Evolutionary conservation across 805 yeast genomes (phyloP).

Genomic region (Metschnikowia cubensis): DNA sequence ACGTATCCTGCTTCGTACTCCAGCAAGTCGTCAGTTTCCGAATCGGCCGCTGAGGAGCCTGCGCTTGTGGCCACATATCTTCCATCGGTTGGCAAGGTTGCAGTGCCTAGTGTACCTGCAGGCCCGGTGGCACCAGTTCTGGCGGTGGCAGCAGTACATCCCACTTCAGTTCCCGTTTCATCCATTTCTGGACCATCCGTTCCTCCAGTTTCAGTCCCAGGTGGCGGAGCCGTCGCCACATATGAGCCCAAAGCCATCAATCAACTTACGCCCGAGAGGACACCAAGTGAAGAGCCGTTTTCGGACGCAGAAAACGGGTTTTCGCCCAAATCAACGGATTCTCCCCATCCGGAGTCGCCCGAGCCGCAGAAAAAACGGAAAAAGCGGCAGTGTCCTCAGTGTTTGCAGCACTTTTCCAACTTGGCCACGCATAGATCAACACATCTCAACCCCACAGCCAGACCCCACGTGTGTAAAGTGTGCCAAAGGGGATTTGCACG

Average conservation of each 20-base stretch:
- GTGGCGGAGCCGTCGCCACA: no score
- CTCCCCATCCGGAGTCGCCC: constrained; percentile 4
- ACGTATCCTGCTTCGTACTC: constrained; percentile 1
- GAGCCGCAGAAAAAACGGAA: constrained; percentile 45
- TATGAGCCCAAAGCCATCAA: no score
- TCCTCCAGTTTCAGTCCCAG: no score
- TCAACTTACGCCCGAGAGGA: neutral
- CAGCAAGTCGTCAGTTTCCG: constrained; percentile 1
- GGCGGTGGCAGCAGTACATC: neutral
- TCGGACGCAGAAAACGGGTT: neutral
- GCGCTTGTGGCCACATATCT: neutral
- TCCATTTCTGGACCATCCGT: no score
- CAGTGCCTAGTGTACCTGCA: neutral
- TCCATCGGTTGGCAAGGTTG: no score
- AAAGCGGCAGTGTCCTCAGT: constrained; percentile 70
- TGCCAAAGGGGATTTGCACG: constrained; percentile 86
- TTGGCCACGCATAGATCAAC: constrained; percentile 81
- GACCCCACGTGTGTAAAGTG: constrained; percentile 75
- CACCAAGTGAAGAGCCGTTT: neutral
- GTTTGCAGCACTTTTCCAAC: constrained; percentile 67
- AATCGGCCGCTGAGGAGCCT: neutral
- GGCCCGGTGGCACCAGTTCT: neutral
- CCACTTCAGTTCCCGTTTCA: no score
- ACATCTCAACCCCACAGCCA: constrained; percentile 63
- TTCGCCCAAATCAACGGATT: neutral